Percentiles rank a stretch among this genome's conserved stretches.
These are phyloP conservation scores for Blastomyces parvus DNA, from an alignment of 2,329 filamentous ascomycete genomes.

Conservation along the genomic window DNA sequence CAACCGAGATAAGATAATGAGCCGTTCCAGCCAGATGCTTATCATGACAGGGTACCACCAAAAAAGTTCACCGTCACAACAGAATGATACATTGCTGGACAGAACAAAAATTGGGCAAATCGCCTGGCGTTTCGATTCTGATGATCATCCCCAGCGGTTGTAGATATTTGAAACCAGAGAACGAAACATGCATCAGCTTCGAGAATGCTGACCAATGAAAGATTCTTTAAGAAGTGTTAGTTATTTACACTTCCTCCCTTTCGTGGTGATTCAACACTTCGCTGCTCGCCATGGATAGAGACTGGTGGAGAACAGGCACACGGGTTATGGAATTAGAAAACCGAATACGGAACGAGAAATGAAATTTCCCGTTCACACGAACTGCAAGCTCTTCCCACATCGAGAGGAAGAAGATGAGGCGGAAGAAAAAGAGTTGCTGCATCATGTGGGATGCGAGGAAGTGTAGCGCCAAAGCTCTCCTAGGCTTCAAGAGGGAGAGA, in stretches of 20 bases:
- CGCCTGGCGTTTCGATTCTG: not conserved
- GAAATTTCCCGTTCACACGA: not conserved
- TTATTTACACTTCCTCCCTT: not conserved
- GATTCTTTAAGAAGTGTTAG: not conserved
- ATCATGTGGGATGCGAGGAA: not conserved
- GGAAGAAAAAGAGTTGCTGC: not conserved
- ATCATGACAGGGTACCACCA: not conserved
- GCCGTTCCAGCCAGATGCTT: not conserved
- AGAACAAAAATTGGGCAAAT: not conserved
- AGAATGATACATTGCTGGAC: not conserved
- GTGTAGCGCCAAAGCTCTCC: not conserved
- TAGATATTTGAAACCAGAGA: not conserved
- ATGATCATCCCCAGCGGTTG: not conserved
- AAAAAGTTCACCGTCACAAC: not conserved
- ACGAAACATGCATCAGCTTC: not conserved
- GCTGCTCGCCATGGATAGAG: too few species aligned
- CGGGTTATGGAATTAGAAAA: too few species aligned
- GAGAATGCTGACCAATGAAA: not conserved
- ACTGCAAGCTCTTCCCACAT: not conserved
- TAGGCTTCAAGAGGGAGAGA: not conserved
- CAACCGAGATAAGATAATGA: not conserved
- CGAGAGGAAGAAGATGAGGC: not conserved
- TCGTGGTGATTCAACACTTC: too few species aligned
- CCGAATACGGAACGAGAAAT: too few species aligned
- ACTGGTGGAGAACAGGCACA: too few species aligned